These are phyloP conservation scores for Lumnitzera racemosa DNA, from an alignment of 345 rosid genomes.

Conservation along the genomic window DNA sequence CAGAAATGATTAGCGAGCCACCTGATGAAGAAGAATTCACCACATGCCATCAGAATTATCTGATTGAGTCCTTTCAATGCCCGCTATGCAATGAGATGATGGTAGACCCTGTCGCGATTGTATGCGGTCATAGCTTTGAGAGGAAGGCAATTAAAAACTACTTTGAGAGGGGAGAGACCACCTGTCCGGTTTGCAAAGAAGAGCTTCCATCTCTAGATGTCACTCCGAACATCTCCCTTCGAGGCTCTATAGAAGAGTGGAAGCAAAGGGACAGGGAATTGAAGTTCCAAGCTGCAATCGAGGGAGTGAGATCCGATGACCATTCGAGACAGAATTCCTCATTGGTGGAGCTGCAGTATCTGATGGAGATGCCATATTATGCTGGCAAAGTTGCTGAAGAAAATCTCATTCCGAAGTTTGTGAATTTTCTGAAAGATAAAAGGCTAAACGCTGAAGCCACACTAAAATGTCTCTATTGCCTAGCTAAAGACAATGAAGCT, in stretches of 20 bases:
- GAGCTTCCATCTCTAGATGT: conserved; percentile 27
- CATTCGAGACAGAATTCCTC: conserved; percentile 20
- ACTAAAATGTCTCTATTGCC: conserved; percentile 26
- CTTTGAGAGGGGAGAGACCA: conserved; percentile 24
- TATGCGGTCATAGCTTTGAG: conserved; percentile 48
- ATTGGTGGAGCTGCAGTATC: conserved; percentile 26
- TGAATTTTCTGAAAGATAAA: conserved; percentile 24
- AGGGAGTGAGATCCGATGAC: conserved; percentile 25
- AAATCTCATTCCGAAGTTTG: conserved; percentile 27
- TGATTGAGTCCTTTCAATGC: conserved; percentile 29
- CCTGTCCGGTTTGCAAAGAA: conserved; percentile 38
- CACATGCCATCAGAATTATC: conserved; percentile 16
- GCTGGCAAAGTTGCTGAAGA: conserved; percentile 22
- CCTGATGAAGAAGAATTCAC: conserved; percentile 12
- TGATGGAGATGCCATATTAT: conserved; percentile 24
- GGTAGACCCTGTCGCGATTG: conserved; percentile 40
- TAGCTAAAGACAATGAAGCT: conserved; percentile 28
- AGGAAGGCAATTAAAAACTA: conserved; percentile 34
- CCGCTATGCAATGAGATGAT: conserved; percentile 37
- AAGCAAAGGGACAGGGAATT: conserved; percentile 30
- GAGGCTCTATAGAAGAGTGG: conserved; percentile 39
- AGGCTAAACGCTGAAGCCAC: conserved; percentile 20
- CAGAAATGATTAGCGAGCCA: conserved; percentile 24
- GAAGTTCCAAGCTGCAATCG: conserved; percentile 28
- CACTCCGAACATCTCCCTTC: conserved; percentile 36